Conservation (phyloP, 2,329 filamentous ascomycete species). For the Myriosclerotinia curreyana region DNA sequence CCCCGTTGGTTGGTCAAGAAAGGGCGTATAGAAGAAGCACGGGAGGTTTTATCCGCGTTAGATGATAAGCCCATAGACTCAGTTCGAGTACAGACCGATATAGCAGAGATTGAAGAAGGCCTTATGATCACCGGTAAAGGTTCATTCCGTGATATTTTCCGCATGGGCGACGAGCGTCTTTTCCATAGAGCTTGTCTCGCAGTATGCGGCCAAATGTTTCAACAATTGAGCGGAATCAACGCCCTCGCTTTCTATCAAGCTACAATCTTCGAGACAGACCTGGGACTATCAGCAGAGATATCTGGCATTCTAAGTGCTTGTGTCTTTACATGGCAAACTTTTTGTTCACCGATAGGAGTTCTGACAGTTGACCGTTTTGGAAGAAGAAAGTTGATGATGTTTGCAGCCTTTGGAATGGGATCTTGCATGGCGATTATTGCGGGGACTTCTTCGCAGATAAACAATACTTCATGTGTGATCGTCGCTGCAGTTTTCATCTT, state of each 20-base stretch:
- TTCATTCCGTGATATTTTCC: slow-evolving; percentile 46
- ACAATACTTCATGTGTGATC: slow-evolving; percentile 33
- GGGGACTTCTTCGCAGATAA: slow-evolving; percentile 29
- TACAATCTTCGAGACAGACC: slow-evolving; percentile 50
- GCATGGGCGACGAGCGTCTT: slow-evolving; percentile 51
- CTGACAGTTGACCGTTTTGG: slow-evolving; percentile 55
- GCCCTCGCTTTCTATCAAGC: slow-evolving; percentile 48
- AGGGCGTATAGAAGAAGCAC: slow-evolving; percentile 46
- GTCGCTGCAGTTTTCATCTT: slow-evolving; percentile 43
- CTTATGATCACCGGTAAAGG: slow-evolving; percentile 54
- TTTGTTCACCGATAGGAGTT: slow-evolving; percentile 39
- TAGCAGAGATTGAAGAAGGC: slow-evolving; percentile 54
- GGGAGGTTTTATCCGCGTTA: slow-evolving; percentile 45
- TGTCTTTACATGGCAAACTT: slow-evolving; percentile 36
- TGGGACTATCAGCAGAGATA: slow-evolving; percentile 46
- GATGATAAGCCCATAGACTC: slow-evolving; percentile 46
- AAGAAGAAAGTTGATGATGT: slow-evolving; percentile 68
- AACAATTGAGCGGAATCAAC: slow-evolving; percentile 49
- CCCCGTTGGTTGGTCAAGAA: slow-evolving; percentile 48
- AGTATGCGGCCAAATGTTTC: slow-evolving; percentile 49
- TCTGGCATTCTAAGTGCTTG: slow-evolving; percentile 55
- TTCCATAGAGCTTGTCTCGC: slow-evolving; percentile 54
- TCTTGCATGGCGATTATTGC: slow-evolving; percentile 61
- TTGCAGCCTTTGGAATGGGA: slow-evolving; percentile 62
- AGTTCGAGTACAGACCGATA: slow-evolving; percentile 54